phyloP scores from a whole-genome alignment of 2,329 filamentous ascomycete species.

The Aspergillus bombycis region DNA sequence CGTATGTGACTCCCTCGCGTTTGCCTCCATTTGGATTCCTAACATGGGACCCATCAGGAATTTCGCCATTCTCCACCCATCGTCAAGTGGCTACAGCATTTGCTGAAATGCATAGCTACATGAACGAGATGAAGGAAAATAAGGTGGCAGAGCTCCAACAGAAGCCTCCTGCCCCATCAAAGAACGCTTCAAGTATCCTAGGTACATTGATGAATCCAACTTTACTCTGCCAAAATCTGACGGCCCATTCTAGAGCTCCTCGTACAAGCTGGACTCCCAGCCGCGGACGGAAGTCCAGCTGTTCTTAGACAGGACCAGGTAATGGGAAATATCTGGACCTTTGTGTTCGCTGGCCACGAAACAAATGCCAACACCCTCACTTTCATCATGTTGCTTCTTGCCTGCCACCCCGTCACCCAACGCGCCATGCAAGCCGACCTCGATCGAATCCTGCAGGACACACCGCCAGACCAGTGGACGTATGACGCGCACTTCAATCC shows the following conservation, averaged over 20 bases:
- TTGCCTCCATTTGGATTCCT: too few relatives aligned
- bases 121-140: too few relatives aligned
- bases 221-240: too few relatives aligned
- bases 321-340: not conserved
- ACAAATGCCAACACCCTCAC: conserved; percentile 10
- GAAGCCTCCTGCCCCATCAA: too few relatives aligned
- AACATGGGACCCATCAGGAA: too few relatives aligned
- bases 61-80: too few relatives aligned
- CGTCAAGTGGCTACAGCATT: too few relatives aligned
- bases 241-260: not conserved
- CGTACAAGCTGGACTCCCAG: not conserved
- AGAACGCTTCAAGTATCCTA: too few relatives aligned
- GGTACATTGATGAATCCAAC: too few relatives aligned
- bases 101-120: too few relatives aligned
- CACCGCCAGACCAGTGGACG: not conserved
- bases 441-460: conserved; percentile 2
- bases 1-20: too few relatives aligned
- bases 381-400: conserved; percentile 4
- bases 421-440: not conserved
- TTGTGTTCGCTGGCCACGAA: conserved; percentile 8
- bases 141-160: too few relatives aligned
- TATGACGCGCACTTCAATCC: conserved; percentile 1
- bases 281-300: not conserved
- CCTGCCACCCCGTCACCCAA: conserved; percentile 6
- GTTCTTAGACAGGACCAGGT: not conserved